Percentiles rank a stretch among this genome's conserved stretches.
Conservation (phyloP, 2,329 filamentous ascomycete species). For the Clonostachys sp. region DNA sequence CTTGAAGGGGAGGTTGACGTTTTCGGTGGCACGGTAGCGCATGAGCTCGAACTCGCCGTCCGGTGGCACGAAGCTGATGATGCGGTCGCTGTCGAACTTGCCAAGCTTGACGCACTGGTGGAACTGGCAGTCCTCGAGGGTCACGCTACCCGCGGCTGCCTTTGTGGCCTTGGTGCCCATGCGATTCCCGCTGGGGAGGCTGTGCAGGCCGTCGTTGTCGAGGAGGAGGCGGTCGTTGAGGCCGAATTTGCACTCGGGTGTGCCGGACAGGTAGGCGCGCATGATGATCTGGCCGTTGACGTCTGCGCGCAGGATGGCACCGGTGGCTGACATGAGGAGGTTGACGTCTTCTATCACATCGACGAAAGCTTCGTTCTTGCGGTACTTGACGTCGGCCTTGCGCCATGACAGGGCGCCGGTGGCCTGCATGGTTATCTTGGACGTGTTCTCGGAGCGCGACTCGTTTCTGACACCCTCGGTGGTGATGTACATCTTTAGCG, state of each 20-base stretch:
- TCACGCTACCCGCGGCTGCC: conserved; percentile 91
- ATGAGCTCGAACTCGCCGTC: conserved; percentile 98
- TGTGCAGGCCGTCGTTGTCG: conserved; percentile 67
- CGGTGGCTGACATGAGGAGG: conserved; percentile 96
- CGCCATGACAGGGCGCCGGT: conserved; percentile 96
- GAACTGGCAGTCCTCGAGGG: conserved; percentile 96
- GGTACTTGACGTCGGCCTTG: conserved; percentile 95
- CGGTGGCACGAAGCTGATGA: conserved; percentile 94
- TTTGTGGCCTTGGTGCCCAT: conserved; percentile 86
- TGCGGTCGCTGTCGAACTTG: conserved; percentile 93
- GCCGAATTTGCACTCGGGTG: conserved; percentile 97
- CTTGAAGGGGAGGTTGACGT: conserved; percentile 98
- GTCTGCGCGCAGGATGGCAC: conserved; percentile 89
- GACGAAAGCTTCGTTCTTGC: conserved; percentile 98
- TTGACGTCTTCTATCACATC: conserved; percentile 99
- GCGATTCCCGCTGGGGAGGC: conserved; percentile 68
- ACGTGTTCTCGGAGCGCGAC: conserved; percentile 81
- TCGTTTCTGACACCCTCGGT: conserved; percentile 97
- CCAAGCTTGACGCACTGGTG: conserved; percentile 98
- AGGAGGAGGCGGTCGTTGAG: conserved; percentile 92
- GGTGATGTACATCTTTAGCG: conserved; percentile 99
- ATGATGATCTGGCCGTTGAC: conserved; percentile 98
- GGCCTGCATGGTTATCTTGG: conserved; percentile 98
- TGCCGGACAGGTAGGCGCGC: conserved; percentile 95
- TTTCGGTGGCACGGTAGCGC: conserved; percentile 96